Base-by-base conservation (phyloP, 805 yeast species). In the Cyberlindnera mycetangii region DNA sequence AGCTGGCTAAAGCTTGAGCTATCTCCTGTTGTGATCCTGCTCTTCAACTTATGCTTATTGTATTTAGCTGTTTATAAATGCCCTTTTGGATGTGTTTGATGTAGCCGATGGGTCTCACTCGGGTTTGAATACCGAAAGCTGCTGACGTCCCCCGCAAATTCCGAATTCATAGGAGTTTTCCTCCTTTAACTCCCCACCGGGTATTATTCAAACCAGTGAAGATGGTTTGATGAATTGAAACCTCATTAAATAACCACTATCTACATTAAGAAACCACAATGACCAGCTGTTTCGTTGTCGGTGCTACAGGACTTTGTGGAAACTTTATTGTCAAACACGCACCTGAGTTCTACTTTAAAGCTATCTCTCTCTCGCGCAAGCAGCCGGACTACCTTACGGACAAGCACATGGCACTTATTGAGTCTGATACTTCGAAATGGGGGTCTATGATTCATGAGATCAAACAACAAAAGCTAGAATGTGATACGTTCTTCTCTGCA, bases 301-400 rank as follows among this genome's bases (percentile, higher is more conserved):
- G 96, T 2, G 75, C 89, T 24, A 88, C 96, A 1, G 96, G 96
- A 2, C 66, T 87, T 17, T 82, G 84, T 45, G 97, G 96, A 9
- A 54, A 70, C 19, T 71, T 68, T 19, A 72, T 86, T 47, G 59
- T 86, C 43, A 72, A 69, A 42, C 63, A 63, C 21, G 62, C 75
- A 3, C 47, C 66, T 1, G 54, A 63, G 3, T 68, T 73, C 34
- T 68, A 74, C 32, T 43, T 62, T 2, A 64, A 69, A 17, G 59
- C 83, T 6, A 64, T 64, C 28, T 71, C 88, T 4, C 50, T 85
- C 3, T 62, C 79, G 4, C 74, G 93, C 57, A 69, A 78, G 41
- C 30, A 36, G 16, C 59, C 59, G 3, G 40, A 31, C 3, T 25
- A 31, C 7, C 37, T 41, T 18, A 21, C 51, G 41, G 20, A 38